Base-by-base conservation (phyloP, 305 asterid genomes). In the Solanum aculeatissimum region DNA sequence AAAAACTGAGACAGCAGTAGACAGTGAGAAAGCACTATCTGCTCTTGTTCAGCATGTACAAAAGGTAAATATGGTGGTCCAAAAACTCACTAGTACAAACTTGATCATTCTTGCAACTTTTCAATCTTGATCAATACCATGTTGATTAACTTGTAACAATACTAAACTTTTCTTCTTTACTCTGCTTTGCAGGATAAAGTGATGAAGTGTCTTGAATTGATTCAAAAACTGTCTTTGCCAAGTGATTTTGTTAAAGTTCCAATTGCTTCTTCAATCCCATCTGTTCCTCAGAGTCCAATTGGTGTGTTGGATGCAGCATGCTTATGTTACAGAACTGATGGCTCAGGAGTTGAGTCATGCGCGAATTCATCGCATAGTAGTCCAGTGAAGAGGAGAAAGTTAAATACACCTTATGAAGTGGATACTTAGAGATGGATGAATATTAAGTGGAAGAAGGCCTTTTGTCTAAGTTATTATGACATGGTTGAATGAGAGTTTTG, bases 131-230 rank as follows among this genome's bases (percentile, higher is more conserved):
- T 35, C 40, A 35, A 74, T 88, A 62, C 80, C 84, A 12, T 55
- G 49, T 53, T 65, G 83, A 80, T 54, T 29, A 58, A 43, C 47
- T 86, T 49, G 21, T 65, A n/a, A 7, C 23, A 14, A 51, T 81
- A 43, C 54, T 63, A 60, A 51, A 18, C 19, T 35, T 57, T 51
- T 60, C 63, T 62, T 45, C 49, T 25, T 53, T 62, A 19, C 57
- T 72, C 68, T 9, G 21, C 38, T 62, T 82, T 89, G 87, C 93
- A 95, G 98, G 96, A 89, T 1, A 91, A 88, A 47, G 94, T 93
- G 81, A 60, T 85, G 89, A 91, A 91, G 74, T 95, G 98, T 85
- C 14, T 95, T 14, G 91, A 91, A 80, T 42, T 92, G 87, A 88
- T 95, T 65, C 85, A 90, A 84, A 93, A 87, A 86, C 82, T 91